Evolutionary conservation across 2,329 filamentous ascomycete genomes (phyloP), one percentile per base, ranked within the genome.

Genomic region (Ophiostoma triangulosporum): DNA sequence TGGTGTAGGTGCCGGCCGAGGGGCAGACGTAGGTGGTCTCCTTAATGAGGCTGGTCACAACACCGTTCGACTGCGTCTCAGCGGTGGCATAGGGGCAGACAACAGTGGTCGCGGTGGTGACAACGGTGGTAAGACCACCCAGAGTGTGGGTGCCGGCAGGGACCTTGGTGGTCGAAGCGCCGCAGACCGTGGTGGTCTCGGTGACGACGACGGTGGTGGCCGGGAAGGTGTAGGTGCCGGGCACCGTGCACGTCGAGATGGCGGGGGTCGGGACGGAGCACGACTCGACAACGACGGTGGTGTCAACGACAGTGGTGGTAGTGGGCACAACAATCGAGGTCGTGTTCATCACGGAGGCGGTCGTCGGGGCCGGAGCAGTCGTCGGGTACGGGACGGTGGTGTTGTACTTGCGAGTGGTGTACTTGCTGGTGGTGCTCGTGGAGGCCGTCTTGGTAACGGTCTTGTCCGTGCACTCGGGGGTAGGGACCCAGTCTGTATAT

Each of bases 141-240:
- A 82, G 69, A 59, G 82, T 86, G 74, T 86, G 74, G 40, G 75
- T 79, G 63, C 85, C 85, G 56, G 75, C 60, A 53, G 81, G 70
- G 50, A 87, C 72, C 50, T 73, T 68, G 60, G 83, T 84, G 56
- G 78, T 75, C 58, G 78, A 73, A 51, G 78, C 76, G 61, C 69
- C 83, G 67, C 78, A 81, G 57, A 86, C 82, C 36, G 81, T 86
- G 60, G 81, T 84, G 56, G 77, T 76, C 66, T 80, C 72, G 58
- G 74, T 81, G 60, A 89, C 70, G 57, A 79, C 83, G 59, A 86
- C 64, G 58, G 84, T 90, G 60, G 77, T 84, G 56, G 84, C 83
- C 60, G 82, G 81, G 74, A 87, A 80, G 60, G 84, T 88, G 73
- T 88, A 89, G 58, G 76, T 78, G 68, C 85, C 85, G 31, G 84